Percentiles rank a stretch among this genome's conserved stretches.
phyloP scores from a whole-genome alignment of 164 flowering plant species.

The Malania oleifera region DNA sequence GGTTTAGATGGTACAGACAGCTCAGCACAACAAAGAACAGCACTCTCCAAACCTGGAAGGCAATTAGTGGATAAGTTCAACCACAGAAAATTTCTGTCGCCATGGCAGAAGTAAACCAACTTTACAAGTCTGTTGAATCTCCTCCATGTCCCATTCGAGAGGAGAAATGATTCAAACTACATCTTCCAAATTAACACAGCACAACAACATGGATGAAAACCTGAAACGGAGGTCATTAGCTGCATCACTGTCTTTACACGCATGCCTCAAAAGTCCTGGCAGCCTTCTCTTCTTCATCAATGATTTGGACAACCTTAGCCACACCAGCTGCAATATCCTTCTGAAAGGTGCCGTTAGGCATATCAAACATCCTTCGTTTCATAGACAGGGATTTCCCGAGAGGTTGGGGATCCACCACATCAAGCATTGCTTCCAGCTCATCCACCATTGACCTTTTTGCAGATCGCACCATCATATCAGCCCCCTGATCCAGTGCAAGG shows the following conservation, averaged over 20 bases:
- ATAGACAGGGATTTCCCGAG: constrained; percentile 49
- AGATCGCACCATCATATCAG: constrained; percentile 75
- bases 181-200: background rate
- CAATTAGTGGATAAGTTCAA: too few species aligned
- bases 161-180: background rate
- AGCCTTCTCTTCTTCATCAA: constrained; percentile 46
- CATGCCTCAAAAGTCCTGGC: constrained; percentile 33
- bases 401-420: constrained; percentile 92
- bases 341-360: constrained; percentile 59
- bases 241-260: constrained; percentile 18
- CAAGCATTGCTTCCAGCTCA: constrained; percentile 94
- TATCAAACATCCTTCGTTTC: constrained; percentile 79
- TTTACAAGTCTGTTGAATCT: background rate
- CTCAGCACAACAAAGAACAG: background rate
- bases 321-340: constrained; percentile 87
- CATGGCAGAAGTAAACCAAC: background rate
- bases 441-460: constrained; percentile 82
- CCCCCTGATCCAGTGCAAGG: constrained; percentile 42
- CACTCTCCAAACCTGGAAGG: too few species aligned
- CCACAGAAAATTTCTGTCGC: background rate
- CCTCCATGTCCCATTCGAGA: background rate
- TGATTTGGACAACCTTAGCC: constrained; percentile 75
- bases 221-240: background rate
- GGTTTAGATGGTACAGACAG: constrained; percentile 1
- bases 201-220: background rate